A percentile compares a stretch with the other conserved stretches of the same genome.
phyloP scores from a whole-genome alignment of 192 early-diverging fungal species.

The Polychytrium aggregatum region DNA sequence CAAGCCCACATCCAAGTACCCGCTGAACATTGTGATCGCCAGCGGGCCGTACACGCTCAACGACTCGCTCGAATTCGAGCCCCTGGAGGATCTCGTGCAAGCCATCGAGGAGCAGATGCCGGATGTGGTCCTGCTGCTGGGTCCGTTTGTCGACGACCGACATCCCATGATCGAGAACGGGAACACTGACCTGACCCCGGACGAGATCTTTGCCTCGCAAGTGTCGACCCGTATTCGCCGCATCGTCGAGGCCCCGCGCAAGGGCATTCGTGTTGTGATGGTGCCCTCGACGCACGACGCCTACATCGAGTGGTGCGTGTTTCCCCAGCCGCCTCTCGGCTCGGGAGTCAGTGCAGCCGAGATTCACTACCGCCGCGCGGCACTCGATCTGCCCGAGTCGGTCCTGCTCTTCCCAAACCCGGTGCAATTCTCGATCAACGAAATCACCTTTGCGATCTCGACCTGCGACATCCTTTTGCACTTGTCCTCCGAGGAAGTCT shows the following conservation, averaged over 20 bases:
- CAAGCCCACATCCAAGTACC: conserved; percentile 5
- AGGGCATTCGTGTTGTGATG: conserved; percentile 30
- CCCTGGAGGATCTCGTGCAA: conserved; percentile 63
- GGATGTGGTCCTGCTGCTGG: conserved; percentile 65
- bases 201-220: conserved; percentile 40
- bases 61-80: conserved; percentile 68
- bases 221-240: conserved; percentile 46
- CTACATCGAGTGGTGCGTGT: conserved; percentile 56
- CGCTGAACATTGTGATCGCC: conserved; percentile 56
- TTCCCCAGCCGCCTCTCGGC: conserved; percentile 76
- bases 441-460: conserved; percentile 62
- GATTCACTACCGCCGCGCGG: conserved; percentile 11
- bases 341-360: conserved; percentile 10
- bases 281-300: conserved; percentile 72
- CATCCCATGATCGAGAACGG: conserved; percentile 19
- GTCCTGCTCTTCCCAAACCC: conserved; percentile 61
- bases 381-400: conserved; percentile 13
- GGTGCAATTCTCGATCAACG: conserved; percentile 72
- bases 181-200: conserved; percentile 7
- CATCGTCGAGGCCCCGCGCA: not conserved
- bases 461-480: conserved; percentile 68
- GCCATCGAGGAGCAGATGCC: conserved; percentile 52
- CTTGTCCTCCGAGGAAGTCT: conserved; percentile 51
- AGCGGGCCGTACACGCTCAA: conserved; percentile 80
- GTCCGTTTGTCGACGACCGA: conserved; percentile 38